Conservation (phyloP, 345 rosid genomes). For the Lagerstroemia speciosa region DNA sequence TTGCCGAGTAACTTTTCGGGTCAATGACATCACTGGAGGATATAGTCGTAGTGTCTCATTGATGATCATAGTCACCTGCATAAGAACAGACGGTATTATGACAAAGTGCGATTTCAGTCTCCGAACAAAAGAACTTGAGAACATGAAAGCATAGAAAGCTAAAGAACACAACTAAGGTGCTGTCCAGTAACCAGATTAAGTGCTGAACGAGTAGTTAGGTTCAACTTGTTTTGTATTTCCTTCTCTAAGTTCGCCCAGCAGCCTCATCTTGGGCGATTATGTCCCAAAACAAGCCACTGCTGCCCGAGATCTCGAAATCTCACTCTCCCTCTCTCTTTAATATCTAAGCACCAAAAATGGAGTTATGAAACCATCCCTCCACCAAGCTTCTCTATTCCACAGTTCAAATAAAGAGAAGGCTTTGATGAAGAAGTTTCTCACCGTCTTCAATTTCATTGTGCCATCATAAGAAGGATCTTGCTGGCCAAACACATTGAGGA, state of each 20-base stretch:
- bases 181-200: too few relatives aligned
- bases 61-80: conserved; percentile 25
- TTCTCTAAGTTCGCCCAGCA: too few relatives aligned
- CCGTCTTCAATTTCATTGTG: conserved; percentile 26
- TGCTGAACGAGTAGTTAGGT: too few relatives aligned
- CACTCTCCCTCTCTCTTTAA: too few relatives aligned
- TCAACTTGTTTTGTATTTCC: too few relatives aligned
- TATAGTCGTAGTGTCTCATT: conserved; percentile 30
- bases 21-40: conserved; percentile 13
- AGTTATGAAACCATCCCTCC: too few relatives aligned
- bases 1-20: conserved; percentile 14
- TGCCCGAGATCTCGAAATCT: too few relatives aligned
- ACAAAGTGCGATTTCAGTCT: not conserved
- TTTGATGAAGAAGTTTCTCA: conserved; percentile 10
- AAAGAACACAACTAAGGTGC: too few relatives aligned
- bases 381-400: too few relatives aligned
- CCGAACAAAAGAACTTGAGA: not conserved
- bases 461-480: conserved; percentile 21
- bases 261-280: too few relatives aligned
- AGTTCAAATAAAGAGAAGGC: not conserved
- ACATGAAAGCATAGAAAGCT: not conserved
- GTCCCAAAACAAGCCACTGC: too few relatives aligned
- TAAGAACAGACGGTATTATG: not conserved
- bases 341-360: too few relatives aligned
- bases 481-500: conserved; percentile 18